Conservation (phyloP, 345 rosid species). For the Citrus maxima region DNA sequence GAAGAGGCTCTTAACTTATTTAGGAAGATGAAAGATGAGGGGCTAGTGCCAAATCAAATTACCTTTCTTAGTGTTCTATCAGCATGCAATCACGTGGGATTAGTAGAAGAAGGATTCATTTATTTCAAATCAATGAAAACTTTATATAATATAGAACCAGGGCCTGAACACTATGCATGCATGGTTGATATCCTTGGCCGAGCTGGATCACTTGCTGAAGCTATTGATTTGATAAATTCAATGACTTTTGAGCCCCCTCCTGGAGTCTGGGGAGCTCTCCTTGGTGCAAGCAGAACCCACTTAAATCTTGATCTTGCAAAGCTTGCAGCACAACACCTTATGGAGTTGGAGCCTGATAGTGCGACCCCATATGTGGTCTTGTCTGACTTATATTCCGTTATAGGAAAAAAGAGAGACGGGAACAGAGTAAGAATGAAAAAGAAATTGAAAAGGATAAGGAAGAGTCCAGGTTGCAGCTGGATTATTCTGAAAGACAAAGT, state of each 20-base stretch:
- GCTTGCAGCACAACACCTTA: constrained; percentile 59
- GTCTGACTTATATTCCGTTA: constrained; percentile 47
- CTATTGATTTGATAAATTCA: constrained; percentile 43
- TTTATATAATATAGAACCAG: constrained; percentile 46
- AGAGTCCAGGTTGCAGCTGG: constrained; percentile 86
- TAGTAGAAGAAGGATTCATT: constrained; percentile 56
- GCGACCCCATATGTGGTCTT: constrained; percentile 71
- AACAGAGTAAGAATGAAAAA: constrained; percentile 40
- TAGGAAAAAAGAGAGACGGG: constrained; percentile 43
- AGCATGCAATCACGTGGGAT: constrained; percentile 73
- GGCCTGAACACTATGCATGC: constrained; percentile 72
- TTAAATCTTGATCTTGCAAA: constrained; percentile 59
- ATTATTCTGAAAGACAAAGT: constrained; percentile 38
- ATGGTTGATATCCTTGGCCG: constrained; percentile 82
- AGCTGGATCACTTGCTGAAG: constrained; percentile 67
- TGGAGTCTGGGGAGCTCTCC: constrained; percentile 89
- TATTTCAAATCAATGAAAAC: constrained; percentile 61
- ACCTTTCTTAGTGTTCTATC: constrained; percentile 73
- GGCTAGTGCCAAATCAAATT: constrained; percentile 54
- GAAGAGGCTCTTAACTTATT: constrained; percentile 55
- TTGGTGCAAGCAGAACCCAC: constrained; percentile 56
- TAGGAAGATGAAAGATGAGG: constrained; percentile 37
- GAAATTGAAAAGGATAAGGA: constrained; percentile 53
- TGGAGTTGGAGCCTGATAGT: constrained; percentile 57
- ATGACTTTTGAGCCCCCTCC: constrained; percentile 57